Conservation (phyloP, 75 land plant species). For the Cryptomeria japonica region DNA sequence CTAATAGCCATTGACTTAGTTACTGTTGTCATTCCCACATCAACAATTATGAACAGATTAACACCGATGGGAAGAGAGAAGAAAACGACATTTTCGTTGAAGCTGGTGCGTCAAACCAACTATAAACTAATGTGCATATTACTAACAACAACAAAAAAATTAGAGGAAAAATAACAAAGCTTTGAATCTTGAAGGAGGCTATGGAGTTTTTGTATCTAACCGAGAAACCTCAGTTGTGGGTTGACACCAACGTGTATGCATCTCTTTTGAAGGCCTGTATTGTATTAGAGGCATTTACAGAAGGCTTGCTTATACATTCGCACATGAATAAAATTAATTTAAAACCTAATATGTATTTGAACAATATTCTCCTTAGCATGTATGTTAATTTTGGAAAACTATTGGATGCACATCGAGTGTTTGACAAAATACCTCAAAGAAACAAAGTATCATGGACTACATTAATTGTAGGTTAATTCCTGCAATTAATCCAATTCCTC, state of each 20-base stretch:
- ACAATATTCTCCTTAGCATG: conserved; percentile 45
- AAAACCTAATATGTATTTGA: conserved; percentile 32
- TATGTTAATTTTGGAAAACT: conserved; percentile 40
- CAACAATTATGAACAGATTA: background rate
- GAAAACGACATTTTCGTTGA: background rate
- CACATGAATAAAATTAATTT: conserved; percentile 28
- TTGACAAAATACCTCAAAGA: conserved; percentile 59
- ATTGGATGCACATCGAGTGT: conserved; percentile 31
- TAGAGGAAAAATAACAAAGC: background rate
- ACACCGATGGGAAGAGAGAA: background rate
- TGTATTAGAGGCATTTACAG: background rate
- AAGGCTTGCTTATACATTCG: conserved; percentile 25
- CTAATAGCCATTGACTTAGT: no score
- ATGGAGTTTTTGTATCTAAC: background rate
- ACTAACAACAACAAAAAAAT: background rate
- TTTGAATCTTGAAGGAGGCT: background rate
- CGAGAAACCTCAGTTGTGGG: background rate
- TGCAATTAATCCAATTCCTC: no score
- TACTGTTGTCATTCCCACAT: background rate
- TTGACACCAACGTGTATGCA: background rate
- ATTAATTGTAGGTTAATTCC: conserved; percentile 57
- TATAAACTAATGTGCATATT: background rate
- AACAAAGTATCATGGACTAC: conserved; percentile 73
- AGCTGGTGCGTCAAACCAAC: background rate
- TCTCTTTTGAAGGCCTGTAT: conserved; percentile 8